Percentiles rank a stretch among this genome's conserved stretches.
Evolutionary conservation across 306 rosid genomes (phyloP).

Genomic region (Vachellia pachyceras): DNA sequence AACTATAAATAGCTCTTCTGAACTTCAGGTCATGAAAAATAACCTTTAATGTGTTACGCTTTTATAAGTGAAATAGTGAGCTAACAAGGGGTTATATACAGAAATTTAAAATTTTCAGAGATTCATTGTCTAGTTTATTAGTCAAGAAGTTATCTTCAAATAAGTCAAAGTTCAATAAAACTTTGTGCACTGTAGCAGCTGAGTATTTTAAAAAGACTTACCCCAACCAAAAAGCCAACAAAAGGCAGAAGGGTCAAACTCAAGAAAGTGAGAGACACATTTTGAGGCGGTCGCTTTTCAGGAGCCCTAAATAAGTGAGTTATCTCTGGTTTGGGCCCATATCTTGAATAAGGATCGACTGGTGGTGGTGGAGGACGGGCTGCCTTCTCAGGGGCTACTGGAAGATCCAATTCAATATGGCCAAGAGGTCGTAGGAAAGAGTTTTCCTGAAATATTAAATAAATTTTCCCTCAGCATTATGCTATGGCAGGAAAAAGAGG

Average conservation of each 20-base stretch:
- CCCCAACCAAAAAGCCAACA: conserved; percentile 89
- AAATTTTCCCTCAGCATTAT: conserved; percentile 29
- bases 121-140: neutral
- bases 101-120: neutral
- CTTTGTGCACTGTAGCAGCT: neutral
- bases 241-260: conserved; percentile 77
- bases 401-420: conserved; percentile 86
- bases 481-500: neutral
- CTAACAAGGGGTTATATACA: neutral
- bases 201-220: conserved; percentile 52
- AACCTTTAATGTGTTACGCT: neutral
- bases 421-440: conserved; percentile 81
- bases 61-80: neutral
- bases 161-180: neutral
- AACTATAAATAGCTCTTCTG: neutral
- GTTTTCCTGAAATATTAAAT: conserved; percentile 73
- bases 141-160: neutral
- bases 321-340: conserved; percentile 88
- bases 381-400: conserved; percentile 94
- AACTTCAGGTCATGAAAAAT: neutral
- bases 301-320: conserved; percentile 86
- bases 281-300: conserved; percentile 84
- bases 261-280: conserved; percentile 87
- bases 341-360: conserved; percentile 74
- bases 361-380: conserved; percentile 75